A percentile compares a stretch with the other conserved stretches of the same genome.
These are phyloP conservation scores for Pythium brassicae DNA, from an alignment of 352 stramenopile genomes.

Conservation along the genomic window DNA sequence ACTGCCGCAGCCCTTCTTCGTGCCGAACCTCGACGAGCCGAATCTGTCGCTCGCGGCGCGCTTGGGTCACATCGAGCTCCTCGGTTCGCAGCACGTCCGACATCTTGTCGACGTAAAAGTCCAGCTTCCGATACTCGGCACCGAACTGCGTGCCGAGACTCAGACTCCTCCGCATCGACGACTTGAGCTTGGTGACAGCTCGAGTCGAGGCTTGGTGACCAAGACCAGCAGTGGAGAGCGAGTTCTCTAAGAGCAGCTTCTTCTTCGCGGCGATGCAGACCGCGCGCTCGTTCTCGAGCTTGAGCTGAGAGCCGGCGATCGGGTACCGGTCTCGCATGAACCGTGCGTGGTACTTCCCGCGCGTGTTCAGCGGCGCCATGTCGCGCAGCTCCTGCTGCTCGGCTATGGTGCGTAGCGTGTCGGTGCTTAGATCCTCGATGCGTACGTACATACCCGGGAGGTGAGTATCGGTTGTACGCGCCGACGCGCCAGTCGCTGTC, in stretches of 20 bases:
- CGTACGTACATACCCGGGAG: conserved; percentile 41
- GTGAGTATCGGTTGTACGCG: background rate
- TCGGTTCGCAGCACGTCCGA: conserved; percentile 26
- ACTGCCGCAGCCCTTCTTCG: conserved; percentile 39
- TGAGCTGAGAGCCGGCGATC: conserved; percentile 67
- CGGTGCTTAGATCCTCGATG: conserved; percentile 35
- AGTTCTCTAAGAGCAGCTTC: conserved; percentile 42
- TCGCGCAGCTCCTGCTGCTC: conserved; percentile 30
- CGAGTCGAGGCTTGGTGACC: background rate
- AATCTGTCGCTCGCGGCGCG: conserved; percentile 25
- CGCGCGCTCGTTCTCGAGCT: conserved; percentile 61
- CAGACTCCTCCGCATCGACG: conserved; percentile 6
- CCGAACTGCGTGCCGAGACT: conserved; percentile 8
- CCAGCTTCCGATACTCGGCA: conserved; percentile 35
- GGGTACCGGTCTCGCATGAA: conserved; percentile 71
- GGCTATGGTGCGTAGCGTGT: conserved; percentile 41
- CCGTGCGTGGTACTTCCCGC: conserved; percentile 64
- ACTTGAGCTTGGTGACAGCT: background rate
- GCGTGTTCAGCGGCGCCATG: conserved; percentile 38
- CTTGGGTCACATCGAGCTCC: conserved; percentile 20
- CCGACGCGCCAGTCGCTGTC: background rate
- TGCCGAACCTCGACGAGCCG: conserved; percentile 35
- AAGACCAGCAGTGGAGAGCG: background rate
- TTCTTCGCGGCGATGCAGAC: conserved; percentile 58
- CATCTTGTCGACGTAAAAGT: conserved; percentile 45